Base-by-base conservation (phyloP, 140 eudicot species). In the Artemisia princeps region DNA sequence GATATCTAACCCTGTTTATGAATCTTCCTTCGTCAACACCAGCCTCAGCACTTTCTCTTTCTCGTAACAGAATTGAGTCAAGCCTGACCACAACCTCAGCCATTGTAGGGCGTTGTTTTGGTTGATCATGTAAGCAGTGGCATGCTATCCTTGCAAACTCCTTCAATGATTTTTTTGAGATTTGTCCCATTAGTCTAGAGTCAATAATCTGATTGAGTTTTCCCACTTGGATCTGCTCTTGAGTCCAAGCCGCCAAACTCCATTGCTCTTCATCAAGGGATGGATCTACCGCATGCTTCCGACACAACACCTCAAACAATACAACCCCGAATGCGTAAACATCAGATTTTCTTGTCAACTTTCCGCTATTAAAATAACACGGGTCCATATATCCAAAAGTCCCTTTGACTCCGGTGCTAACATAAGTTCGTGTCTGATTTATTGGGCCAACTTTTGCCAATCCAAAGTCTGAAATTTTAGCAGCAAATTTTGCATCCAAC, bases 261-360 rank as follows among this genome's bases (percentile, higher is more conserved):
- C 62, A 51, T 22, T 60, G 64, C 0, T 74, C 50, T 22, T 63
- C 72, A 22, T 62, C 76, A 46, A 72, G 72, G 6, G 62, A 62
- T 50, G 42, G 8, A 76, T 72, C 81, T 53, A 80, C 76, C 0
- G 79, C 81, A 16, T 13, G 72, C 72, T 46, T 72, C 4, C 84
- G 79, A 0, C 58, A 37, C 28, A 76, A 44, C 64, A 76, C 82
- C 51, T 72, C 79, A 57, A 72, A 72, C 2, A 80, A 40, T 23
- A 80, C 84, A 64, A 80, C 84, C 30, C 79, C 84, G 58, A 80
- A 80, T 0, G 79, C 67, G 7, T 76, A 80, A 16, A 80, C 82
- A 63, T 76, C 76, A 0, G 82, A 63, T 64, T 62, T 80, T 49
- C 64, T 76, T 2, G 84, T 76, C 54, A 72, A 10, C 14, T 70